Evolutionary conservation across 495 filamentous ascomycete genomes (phyloP).

Genomic region (Rhypophila decipiens): DNA sequence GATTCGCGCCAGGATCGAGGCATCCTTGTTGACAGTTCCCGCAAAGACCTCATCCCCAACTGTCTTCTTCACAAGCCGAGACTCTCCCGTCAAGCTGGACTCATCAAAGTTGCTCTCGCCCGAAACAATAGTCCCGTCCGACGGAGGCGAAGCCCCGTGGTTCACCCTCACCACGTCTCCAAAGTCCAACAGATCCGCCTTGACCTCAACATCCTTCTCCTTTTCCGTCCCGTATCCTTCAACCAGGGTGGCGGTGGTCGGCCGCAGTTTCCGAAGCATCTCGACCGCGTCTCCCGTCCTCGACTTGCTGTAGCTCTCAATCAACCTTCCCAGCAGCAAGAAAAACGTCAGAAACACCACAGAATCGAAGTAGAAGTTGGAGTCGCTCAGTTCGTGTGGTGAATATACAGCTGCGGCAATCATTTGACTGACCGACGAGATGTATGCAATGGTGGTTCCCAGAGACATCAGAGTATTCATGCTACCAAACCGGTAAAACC

Average conservation of each 20-base stretch:
- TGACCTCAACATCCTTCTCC: conserved; percentile 36
- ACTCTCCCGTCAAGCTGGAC: conserved; percentile 86
- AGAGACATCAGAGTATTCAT: conserved; percentile 93
- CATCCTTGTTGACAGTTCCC: conserved; percentile 78
- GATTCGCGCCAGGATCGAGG: conserved; percentile 62
- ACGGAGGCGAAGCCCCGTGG: conserved; percentile 78
- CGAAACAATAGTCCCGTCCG: conserved; percentile 64
- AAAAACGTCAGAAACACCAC: conserved; percentile 93
- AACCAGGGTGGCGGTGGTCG: conserved; percentile 70
- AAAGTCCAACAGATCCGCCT: conserved; percentile 72
- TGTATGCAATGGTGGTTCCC: conserved; percentile 83
- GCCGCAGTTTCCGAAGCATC: conserved; percentile 69
- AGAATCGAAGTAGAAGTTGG: conserved; percentile 82
- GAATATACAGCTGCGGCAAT: conserved; percentile 55
- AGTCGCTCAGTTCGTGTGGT: conserved; percentile 32
- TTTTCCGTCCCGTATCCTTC: conserved; percentile 30
- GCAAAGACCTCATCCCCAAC: conserved; percentile 69
- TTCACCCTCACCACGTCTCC: conserved; percentile 73
- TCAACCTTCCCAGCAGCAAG: conserved; percentile 67
- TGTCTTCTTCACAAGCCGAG: conserved; percentile 64
- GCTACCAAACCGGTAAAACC: conserved; percentile 90
- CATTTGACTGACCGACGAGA: conserved; percentile 74
- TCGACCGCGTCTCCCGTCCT: conserved; percentile 86
- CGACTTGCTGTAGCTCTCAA: conserved; percentile 91
- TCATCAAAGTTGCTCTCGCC: conserved; percentile 76